Evolutionary conservation across 192 early-diverging fungal species (phyloP), one percentile per base, ranked within the genome.

Genomic region (Coemansia sp.): DNA sequence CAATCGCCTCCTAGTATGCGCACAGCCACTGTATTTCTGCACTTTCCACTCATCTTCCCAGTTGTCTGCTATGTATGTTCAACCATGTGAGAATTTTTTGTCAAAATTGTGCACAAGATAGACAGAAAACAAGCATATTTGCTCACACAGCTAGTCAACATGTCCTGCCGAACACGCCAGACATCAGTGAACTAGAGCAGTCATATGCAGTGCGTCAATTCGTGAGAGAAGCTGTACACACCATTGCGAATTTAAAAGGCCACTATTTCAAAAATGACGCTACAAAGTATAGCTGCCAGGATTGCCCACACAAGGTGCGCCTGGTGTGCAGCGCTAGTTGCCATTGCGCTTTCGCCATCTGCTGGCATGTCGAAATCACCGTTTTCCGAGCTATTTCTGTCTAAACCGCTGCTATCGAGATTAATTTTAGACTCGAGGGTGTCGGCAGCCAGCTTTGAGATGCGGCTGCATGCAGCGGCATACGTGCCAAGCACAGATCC

Each of bases 401-500:
- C 18, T 34, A 34, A 34, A 18, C 7, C 5, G 47, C 15, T 48
- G 47, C 15, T 20, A 48, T 48, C 47, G n/a, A 44, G 40, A 44
- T 44, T 44, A 44, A 44, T 44, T 44, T 44, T 44, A 44, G 40
- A 44, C 11, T n/a, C 15, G 40, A n/a, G 14, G 23, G 52, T n/a
- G 24, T 54, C 52, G 3, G 52, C 26, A 28, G 52, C 3, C 15
- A 54, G 28, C 52, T 54, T 54, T 10, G 66, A 40, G n/a, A 76
- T 61, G 17, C 67, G 58, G 34, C 48, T 47, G 63, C 70, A 73
- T 4, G 67, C 60, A 5, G 50, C 56, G 1, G 70, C 56, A 48
- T 74, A 74, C 62, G 60, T 47, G 28, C 52, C 34, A 50, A 82
- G 28, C 17, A 90, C 62, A 24, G 70, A 49, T 8, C 58, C 50